Evolutionary conservation across 257 asterid genomes (phyloP).

Genomic region (Oldenlandia corymbosa): DNA sequence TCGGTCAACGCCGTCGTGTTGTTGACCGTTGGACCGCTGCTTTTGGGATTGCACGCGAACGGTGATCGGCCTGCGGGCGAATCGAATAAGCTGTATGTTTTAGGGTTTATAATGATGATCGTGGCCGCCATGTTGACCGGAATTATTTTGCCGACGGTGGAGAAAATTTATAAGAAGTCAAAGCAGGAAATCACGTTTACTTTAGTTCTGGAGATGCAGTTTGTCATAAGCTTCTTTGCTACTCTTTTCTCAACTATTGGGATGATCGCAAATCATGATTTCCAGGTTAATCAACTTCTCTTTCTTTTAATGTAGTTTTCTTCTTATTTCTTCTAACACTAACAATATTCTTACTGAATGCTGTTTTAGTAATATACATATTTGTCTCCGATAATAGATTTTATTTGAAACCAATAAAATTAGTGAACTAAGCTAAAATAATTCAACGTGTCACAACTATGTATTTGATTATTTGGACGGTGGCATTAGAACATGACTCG

Average conservation of each 20-base stretch:
- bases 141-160: conserved; percentile 20
- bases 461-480: too few species aligned
- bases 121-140: conserved; percentile 23
- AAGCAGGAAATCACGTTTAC: conserved; percentile 13
- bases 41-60: conserved; percentile 5
- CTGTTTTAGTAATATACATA: too few species aligned
- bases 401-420: too few species aligned
- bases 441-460: too few species aligned
- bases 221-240: conserved; percentile 18
- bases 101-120: conserved; percentile 21
- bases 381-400: too few species aligned
- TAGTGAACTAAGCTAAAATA: too few species aligned
- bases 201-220: conserved; percentile 25
- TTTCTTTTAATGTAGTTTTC: too few species aligned
- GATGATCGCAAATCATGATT: conserved; percentile 19
- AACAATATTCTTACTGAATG: too few species aligned
- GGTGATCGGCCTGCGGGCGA: conserved; percentile 20
- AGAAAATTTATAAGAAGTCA: conserved; percentile 18
- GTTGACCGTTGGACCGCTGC: conserved; percentile 15
- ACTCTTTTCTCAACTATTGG: conserved; percentile 22
- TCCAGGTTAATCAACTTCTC: conserved; percentile 9
- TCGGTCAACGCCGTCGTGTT: conserved; percentile 24
- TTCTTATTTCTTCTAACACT: too few species aligned
- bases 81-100: conserved; percentile 14
- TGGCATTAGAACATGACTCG: too few species aligned